Base-by-base conservation (phyloP, 768 basidiomycete genomes). In the Scleroderma citrinum region DNA sequence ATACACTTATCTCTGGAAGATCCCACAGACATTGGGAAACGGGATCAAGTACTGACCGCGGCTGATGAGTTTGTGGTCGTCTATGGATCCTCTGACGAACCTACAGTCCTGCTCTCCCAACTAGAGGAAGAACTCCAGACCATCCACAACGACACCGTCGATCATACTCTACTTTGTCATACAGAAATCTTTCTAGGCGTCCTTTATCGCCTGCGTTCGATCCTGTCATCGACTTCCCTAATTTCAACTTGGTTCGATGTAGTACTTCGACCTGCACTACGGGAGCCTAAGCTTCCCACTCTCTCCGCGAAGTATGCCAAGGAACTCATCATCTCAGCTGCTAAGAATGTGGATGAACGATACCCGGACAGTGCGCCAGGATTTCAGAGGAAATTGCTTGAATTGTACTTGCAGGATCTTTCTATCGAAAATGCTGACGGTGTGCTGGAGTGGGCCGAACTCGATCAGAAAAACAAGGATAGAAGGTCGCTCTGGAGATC, bases 171-270 rank as follows among this genome's bases (percentile, higher is more conserved):
- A 21, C 67, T 79, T 34, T 70, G 70, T 20, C 85, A 88, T 57
- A 76, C 74, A 3, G 85, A 87, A 58, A 65, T 80, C 13, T 82
- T 92, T 56, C 73, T 92, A 11, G 73, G 76, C 21, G 74, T 87
- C 16, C 72, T 91, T 6, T 75, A 76, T 53, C 80, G 80, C 56
- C 73, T 91, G 23, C 70, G 71, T 10, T 76, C 82, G 12, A 71
- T 86, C 24, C 69, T 89, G 7, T 71, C 85, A 3, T 69, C 84
- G 7, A 73, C 73, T 6, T 85, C 85, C 21, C 71, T 90, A 47
- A 83, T 89, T 49, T 82, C 82, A 2, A 75, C 73, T 23, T 92
- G 90, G 90, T 92, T 88, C 63, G 87, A 92, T 62, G 75, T 86
- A 30, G 74, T 87, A 23, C 72, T 92, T 3, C 82, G 89, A 30